These are phyloP conservation scores for Nicotiana tomentosiformis DNA, from an alignment of 257 asterid species.

Conservation along the genomic window DNA sequence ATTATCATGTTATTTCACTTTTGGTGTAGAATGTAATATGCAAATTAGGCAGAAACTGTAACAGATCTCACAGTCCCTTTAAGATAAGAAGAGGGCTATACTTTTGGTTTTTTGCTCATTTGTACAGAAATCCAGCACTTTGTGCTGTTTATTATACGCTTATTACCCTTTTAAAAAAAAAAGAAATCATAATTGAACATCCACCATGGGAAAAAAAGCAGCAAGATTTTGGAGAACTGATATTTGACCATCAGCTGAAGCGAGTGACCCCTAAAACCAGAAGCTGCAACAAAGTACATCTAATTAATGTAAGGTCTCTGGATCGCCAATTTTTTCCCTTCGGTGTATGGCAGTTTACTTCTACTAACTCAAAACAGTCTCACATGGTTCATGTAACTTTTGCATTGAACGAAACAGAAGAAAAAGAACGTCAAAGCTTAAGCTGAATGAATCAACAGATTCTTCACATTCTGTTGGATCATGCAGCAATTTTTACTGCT, in stretches of 20 bases:
- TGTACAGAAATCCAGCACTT: too few species aligned
- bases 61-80: too few species aligned
- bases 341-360: not conserved
- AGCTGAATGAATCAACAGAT: not conserved
- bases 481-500: not conserved
- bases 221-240: not conserved
- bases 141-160: too few species aligned
- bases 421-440: not conserved
- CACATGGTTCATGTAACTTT: not conserved
- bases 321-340: not conserved
- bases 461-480: not conserved
- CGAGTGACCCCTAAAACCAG: not conserved
- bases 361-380: not conserved
- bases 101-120: too few species aligned
- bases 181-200: not conserved
- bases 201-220: not conserved
- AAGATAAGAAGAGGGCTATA: too few species aligned
- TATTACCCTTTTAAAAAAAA: too few species aligned
- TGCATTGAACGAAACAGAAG: not conserved
- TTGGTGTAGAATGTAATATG: too few species aligned
- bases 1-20: too few species aligned
- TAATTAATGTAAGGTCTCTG: not conserved
- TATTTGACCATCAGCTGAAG: not conserved
- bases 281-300: not conserved
- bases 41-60: too few species aligned